Evolutionary conservation across 441 rosid genomes (phyloP), one percentile per base, ranked within the genome.

Genomic region (Pelargonium cotyledonis): DNA sequence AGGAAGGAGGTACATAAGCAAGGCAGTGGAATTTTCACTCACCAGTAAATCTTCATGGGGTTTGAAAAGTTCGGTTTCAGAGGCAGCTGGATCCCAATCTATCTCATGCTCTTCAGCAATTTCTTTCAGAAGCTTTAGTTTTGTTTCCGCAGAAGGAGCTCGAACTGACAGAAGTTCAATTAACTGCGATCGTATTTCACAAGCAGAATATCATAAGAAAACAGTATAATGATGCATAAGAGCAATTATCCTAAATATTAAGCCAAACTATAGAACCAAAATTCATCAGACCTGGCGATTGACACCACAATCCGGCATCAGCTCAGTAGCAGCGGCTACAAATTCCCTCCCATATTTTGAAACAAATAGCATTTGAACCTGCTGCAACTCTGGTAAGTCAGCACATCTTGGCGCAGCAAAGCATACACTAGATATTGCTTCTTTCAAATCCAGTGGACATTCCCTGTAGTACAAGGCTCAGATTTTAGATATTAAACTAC

Each of bases 391-490:
- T 15, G 81, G 85, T 77, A 95, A 84, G 74, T 95, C 98, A 14
- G 97, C 94, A 79, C 99, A 95, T 88, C 98, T 88, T 64, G 99
- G 97, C 5, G 98, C 97, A 77, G 93, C 97, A 77, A 95, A 92
- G 83, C 97, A 92, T 65, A 90, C 73, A 68, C 97, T 95, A 38
- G 98, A 90, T 78, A 92, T 89, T 16, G 99, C 95, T 80, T 95
- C 98, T 82, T 95, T 95, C 75, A 95, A 77, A 84, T 95, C 98
- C 64, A 92, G 40, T 69, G 98, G 99, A 65, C 98, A 95, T 73
- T 95, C 98, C 92, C 98, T 92, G 82, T 23, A n/a, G 3, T 29
- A 79, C 70, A 35, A 70, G 38, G 43, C 61, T 29, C 21, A 23
- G 26, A 46, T 10, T 61, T 78, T 40, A 72, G 65, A 46, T 29